Evolutionary conservation across 148 eudicot species (phyloP).

Genomic region (Heliamphora exappendiculata): DNA sequence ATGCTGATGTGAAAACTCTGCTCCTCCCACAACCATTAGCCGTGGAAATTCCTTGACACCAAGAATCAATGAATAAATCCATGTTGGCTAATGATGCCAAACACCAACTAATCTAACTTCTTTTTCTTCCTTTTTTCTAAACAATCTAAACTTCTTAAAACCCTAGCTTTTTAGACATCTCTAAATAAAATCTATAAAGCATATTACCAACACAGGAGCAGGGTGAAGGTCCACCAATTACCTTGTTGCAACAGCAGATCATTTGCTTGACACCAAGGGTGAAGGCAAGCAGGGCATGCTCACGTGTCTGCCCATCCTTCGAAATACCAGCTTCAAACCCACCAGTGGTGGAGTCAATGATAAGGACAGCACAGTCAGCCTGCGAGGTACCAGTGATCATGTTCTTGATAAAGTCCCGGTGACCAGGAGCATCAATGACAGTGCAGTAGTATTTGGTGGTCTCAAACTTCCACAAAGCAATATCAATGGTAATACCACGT

Average conservation of each 20-base stretch:
- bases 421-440: slow-evolving; percentile 45
- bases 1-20: neutral
- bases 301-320: slow-evolving; percentile 47
- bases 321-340: slow-evolving; percentile 50
- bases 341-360: slow-evolving; percentile 44
- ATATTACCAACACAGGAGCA: neutral
- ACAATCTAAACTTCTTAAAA: neutral
- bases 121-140: neutral
- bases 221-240: slow-evolving; percentile 1
- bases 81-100: neutral
- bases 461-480: slow-evolving; percentile 44
- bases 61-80: neutral
- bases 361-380: slow-evolving; percentile 43
- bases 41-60: neutral
- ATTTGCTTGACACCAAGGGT: slow-evolving; percentile 41
- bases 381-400: slow-evolving; percentile 46
- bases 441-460: slow-evolving; percentile 46
- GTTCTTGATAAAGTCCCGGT: slow-evolving; percentile 44
- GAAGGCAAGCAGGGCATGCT: slow-evolving; percentile 40
- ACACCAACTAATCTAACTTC: neutral
- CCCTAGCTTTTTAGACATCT: neutral
- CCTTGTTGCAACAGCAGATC: slow-evolving; percentile 46
- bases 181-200: neutral
- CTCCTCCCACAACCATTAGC: neutral
- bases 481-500: slow-evolving; percentile 44